These are phyloP conservation scores for Tetrahymena thermophila DNA, from an alignment of 73 alveolate species.

Conservation along the genomic window DNA sequence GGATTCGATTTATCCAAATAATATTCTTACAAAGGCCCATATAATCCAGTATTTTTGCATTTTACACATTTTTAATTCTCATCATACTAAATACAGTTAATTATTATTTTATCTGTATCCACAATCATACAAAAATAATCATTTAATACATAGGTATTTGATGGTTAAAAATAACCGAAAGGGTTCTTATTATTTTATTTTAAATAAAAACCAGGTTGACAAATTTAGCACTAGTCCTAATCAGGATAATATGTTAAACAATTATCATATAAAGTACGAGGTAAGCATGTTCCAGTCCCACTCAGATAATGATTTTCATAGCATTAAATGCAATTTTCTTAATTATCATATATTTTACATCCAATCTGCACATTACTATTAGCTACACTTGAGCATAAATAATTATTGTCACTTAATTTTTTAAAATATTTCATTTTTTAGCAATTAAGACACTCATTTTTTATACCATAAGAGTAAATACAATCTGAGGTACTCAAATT, in stretches of 20 bases:
- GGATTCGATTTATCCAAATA: background rate
- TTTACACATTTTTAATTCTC: background rate
- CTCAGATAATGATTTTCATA: background rate
- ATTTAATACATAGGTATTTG: background rate
- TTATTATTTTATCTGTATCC: background rate
- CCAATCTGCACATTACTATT: background rate
- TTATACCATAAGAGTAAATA: background rate
- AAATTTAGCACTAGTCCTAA: background rate
- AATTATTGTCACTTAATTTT: background rate
- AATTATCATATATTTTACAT: background rate
- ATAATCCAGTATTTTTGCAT: background rate
- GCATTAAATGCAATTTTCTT: background rate
- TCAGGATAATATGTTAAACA: background rate
- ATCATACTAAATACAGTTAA: background rate
- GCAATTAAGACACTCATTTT: background rate
- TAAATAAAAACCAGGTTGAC: background rate
- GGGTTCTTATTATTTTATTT: background rate
- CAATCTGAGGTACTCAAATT: background rate
- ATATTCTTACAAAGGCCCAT: background rate
- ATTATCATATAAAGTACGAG: background rate
- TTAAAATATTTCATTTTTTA: background rate
- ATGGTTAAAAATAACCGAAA: background rate
- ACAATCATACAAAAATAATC: background rate
- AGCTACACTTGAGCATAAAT: background rate
- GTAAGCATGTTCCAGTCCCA: background rate